Evolutionary conservation across 2,329 filamentous ascomycete species (phyloP).

Genomic region (Clathrospora elynae): DNA sequence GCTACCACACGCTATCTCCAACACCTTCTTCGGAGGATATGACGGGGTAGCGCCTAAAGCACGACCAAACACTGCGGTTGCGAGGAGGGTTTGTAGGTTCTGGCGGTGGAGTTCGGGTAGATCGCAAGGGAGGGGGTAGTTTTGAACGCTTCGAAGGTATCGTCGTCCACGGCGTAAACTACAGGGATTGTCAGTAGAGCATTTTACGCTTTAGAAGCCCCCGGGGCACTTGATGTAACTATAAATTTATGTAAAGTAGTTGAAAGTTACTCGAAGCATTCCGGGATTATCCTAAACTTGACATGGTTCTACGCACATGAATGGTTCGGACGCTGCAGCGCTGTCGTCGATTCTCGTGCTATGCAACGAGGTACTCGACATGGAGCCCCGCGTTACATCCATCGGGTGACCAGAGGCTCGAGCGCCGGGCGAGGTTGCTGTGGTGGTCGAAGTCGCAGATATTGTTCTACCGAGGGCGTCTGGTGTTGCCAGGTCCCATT

Average conservation of each 20-base stretch:
- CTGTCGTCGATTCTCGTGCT: slow-evolving; percentile 36
- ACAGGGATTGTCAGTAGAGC: no score
- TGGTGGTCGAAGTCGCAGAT: slow-evolving; percentile 31
- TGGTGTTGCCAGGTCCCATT: slow-evolving; percentile 45
- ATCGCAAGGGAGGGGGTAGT: slow-evolving; percentile 87
- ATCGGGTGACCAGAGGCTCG: slow-evolving; percentile 33
- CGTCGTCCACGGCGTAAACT: slow-evolving; percentile 79
- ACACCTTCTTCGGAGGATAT: slow-evolving; percentile 65
- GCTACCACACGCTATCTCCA: slow-evolving; percentile 86
- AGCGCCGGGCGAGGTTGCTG: slow-evolving; percentile 22
- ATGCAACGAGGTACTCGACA: slow-evolving; percentile 47
- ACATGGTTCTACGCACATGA: no score
- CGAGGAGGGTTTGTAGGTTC: slow-evolving; percentile 78
- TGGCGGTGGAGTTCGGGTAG: slow-evolving; percentile 86
- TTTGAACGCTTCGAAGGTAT: slow-evolving; percentile 75
- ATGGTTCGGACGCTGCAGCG: slow-evolving; percentile 48
- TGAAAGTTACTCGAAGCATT: no score
- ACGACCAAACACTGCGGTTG: slow-evolving; percentile 79
- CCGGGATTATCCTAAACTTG: no score
- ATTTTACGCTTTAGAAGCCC: no score
- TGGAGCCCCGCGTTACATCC: slow-evolving; percentile 46
- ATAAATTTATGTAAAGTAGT: no score
- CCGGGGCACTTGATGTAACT: no score
- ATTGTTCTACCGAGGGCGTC: slow-evolving; percentile 46
- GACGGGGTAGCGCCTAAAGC: slow-evolving; percentile 76